These are phyloP conservation scores for Mycena alexandri DNA, from an alignment of 768 basidiomycete species.

Conservation along the genomic window DNA sequence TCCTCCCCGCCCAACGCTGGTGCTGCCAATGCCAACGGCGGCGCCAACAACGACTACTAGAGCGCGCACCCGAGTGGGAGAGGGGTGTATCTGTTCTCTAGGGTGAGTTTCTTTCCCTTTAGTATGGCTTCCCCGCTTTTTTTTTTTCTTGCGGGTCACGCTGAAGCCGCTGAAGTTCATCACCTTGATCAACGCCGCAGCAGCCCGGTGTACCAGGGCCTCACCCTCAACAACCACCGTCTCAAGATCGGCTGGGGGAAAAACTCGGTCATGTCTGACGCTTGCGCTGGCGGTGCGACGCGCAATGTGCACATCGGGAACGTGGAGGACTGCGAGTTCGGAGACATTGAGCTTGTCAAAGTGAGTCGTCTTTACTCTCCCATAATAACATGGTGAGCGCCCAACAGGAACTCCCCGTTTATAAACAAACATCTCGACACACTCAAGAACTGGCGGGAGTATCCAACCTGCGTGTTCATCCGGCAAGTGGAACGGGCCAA, in stretches of 20 bases:
- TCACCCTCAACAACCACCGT: constrained; percentile 92
- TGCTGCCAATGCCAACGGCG: not conserved
- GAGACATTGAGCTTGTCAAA: constrained; percentile 98
- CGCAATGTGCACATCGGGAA: constrained; percentile 97
- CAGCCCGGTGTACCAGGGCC: constrained; percentile 89
- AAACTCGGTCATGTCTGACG: constrained; percentile 87
- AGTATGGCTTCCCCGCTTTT: too few relatives aligned
- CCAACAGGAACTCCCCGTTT: constrained; percentile 89
- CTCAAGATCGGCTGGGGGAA: constrained; percentile 99
- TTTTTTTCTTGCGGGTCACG: too few relatives aligned
- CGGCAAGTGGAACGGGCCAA: constrained; percentile 53
- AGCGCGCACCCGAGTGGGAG: constrained; percentile 29
- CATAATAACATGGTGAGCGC: not conserved
- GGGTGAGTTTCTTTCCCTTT: too few relatives aligned
- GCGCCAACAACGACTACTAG: constrained; percentile 5
- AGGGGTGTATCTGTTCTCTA: constrained; percentile 21
- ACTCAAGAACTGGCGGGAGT: constrained; percentile 92
- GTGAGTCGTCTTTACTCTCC: constrained; percentile 62
- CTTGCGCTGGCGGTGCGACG: constrained; percentile 91
- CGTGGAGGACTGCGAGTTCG: constrained; percentile 96
- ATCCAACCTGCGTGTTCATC: constrained; percentile 90
- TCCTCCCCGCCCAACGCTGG: not conserved
- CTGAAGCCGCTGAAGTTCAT: constrained; percentile 74
- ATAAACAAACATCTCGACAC: constrained; percentile 96
- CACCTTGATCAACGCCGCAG: constrained; percentile 94